Base-by-base conservation (phyloP, 352 stramenopile genomes). In the Phytopythium chamaehyphon region DNA sequence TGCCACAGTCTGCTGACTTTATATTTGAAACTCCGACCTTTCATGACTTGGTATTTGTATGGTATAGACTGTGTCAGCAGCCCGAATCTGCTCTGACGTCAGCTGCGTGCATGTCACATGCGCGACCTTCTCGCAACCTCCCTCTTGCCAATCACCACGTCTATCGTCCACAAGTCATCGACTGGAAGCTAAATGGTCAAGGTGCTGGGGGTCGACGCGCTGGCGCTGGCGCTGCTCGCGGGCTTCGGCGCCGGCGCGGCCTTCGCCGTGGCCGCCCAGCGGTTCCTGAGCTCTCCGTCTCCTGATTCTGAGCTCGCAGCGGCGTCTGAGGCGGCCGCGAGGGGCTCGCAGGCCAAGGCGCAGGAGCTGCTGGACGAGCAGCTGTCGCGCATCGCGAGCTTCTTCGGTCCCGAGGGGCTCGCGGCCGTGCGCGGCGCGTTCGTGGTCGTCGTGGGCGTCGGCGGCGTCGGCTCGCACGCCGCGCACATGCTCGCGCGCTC, bases 401-500 rank as follows among this genome's bases (percentile, higher is more conserved):
- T 98, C 73, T 98, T 99, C 57, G 93, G 93, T 14, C 69, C 95
- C 15, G 74, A 98, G 11, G 90, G 90, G 36, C 96, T 98, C 71
- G 49, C 83, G 10, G 76, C 82, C 38, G 84, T 98, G 49, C 74
- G 88, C 51, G 70, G 91, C 55, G 73, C 86, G 11, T 96, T 96
- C 51, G 83, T 99, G 35, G 79, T 98, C 38, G 87, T 99, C 40
- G 90, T 99, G 22, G 97, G 97, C 18, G 71, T 99, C 15, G 97
- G 97, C 31, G 97, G 97, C 22, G 97, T 99, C 6, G 97, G 97
- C 5, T 92, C 79, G 33, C 97, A 99, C 64, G 87, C 92, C 6
- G 95, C 95, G n/a, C 82, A 99, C 64, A 98, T 99, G 93, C 76
- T 99, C 49, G 96, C 93, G 39, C 83, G 97, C 47, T 97, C 94